Evolutionary conservation across 2,329 filamentous ascomycete genomes (phyloP).

Genomic region (Cylindrodendrum hubeiense): DNA sequence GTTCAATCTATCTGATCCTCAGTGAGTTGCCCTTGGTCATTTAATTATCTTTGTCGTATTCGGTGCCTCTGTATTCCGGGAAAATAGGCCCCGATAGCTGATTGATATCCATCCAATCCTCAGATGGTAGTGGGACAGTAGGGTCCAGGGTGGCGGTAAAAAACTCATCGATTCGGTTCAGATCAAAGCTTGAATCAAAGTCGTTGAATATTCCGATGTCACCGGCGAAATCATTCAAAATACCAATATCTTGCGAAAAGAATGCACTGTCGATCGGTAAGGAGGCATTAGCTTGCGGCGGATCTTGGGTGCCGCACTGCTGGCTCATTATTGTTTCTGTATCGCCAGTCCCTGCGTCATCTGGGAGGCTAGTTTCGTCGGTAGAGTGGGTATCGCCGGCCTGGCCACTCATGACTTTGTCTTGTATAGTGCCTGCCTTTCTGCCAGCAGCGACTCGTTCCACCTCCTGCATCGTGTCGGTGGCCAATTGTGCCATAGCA

Average conservation of each 20-base stretch:
- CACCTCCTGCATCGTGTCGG: conserved; percentile 10
- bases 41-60: too few species aligned
- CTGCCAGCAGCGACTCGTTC: conserved; percentile 1
- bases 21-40: too few species aligned
- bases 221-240: neutral
- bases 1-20: too few species aligned
- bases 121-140: neutral
- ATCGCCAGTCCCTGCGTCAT: neutral
- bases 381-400: neutral
- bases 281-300: neutral
- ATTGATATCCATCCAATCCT: neutral
- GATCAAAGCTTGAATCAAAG: conserved; percentile 2
- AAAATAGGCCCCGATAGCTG: neutral
- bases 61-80: neutral
- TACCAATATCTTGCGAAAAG: neutral
- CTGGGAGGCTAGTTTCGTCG: neutral
- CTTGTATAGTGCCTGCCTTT: neutral
- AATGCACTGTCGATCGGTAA: neutral
- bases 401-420: neutral
- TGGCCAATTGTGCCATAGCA: conserved; percentile 1
- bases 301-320: neutral
- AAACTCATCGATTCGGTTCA: conserved; percentile 7
- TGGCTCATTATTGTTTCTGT: neutral
- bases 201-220: conserved; percentile 8
- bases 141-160: conserved; percentile 15